Conservation (phyloP, 2,329 filamentous ascomycete species). For the Leptographium flavum region DNA sequence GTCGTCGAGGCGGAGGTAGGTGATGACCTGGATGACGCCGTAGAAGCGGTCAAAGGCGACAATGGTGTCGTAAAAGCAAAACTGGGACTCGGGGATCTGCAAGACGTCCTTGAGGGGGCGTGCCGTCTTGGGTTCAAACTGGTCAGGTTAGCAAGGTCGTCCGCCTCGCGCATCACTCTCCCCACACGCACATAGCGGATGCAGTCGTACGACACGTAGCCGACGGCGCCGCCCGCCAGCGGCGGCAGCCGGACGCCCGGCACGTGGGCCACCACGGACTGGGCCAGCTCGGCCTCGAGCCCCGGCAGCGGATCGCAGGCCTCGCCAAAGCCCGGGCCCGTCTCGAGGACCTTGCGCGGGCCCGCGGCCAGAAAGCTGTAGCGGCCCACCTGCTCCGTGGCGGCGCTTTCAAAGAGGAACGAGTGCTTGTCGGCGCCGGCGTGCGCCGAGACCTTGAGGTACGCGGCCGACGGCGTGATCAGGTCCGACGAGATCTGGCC, state of each 20-base stretch:
- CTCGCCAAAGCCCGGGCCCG: constrained; percentile 74
- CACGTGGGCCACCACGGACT: constrained; percentile 67
- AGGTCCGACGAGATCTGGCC: constrained; percentile 51
- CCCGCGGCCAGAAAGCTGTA: constrained; percentile 81
- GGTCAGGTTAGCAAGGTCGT: background rate
- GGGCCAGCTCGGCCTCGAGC: constrained; percentile 66
- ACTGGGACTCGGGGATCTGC: constrained; percentile 80
- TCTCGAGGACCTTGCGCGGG: constrained; percentile 66
- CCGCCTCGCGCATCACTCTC: background rate
- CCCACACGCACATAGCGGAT: constrained; percentile 45
- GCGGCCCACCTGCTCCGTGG: constrained; percentile 76
- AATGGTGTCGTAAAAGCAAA: constrained; percentile 94
- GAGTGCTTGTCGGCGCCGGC: constrained; percentile 53
- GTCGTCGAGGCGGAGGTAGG: constrained; percentile 56
- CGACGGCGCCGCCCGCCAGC: constrained; percentile 82
- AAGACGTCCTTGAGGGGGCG: constrained; percentile 79
- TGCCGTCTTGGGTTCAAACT: constrained; percentile 95
- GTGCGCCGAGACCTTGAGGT: constrained; percentile 75
- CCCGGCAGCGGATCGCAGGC: constrained; percentile 71
- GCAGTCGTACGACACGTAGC: constrained; percentile 95
- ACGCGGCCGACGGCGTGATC: constrained; percentile 86
- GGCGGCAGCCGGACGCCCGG: constrained; percentile 73
- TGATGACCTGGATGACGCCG: constrained; percentile 84
- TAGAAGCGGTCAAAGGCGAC: constrained; percentile 92
- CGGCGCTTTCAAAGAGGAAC: constrained; percentile 91